Evolutionary conservation across 2,329 filamentous ascomycete genomes (phyloP).

Genomic region (Sporothrix globosa): DNA sequence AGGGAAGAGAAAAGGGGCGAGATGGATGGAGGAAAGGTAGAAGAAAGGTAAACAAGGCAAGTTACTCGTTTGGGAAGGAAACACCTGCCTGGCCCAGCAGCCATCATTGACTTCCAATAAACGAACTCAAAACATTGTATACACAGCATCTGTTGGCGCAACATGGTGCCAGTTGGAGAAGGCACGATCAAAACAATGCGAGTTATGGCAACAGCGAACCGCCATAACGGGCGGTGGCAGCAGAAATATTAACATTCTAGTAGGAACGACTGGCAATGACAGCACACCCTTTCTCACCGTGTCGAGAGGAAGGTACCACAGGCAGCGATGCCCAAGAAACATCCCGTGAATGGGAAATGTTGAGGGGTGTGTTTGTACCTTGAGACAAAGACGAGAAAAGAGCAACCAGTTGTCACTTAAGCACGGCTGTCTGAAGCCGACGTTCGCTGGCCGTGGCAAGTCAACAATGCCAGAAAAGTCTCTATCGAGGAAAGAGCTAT

Average conservation of each 20-base stretch:
- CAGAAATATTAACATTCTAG: background rate
- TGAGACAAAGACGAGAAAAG: background rate
- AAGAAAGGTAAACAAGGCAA: background rate
- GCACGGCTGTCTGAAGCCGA: too few relatives aligned
- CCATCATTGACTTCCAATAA: background rate
- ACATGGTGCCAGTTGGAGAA: background rate
- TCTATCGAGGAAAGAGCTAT: background rate
- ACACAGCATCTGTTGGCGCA: background rate
- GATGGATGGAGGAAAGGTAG: background rate
- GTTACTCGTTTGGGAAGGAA: background rate
- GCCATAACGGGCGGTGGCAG: background rate
- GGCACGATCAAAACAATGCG: slow-evolving; percentile 21
- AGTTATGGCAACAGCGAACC: background rate
- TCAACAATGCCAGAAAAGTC: background rate
- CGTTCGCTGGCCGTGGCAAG: too few relatives aligned
- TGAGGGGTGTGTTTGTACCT: background rate
- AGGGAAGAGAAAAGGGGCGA: background rate
- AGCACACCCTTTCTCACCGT: background rate
- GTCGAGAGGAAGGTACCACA: background rate
- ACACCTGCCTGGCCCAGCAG: slow-evolving; percentile 1
- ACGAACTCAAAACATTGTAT: background rate
- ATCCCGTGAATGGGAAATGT: too few relatives aligned
- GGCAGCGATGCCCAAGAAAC: background rate
- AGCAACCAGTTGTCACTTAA: background rate
- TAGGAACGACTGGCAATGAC: background rate